Evolutionary conservation across 371 early-diverging fungal genomes (phyloP), one percentile per base, ranked within the genome.

Genomic region (Smittium culicis): DNA sequence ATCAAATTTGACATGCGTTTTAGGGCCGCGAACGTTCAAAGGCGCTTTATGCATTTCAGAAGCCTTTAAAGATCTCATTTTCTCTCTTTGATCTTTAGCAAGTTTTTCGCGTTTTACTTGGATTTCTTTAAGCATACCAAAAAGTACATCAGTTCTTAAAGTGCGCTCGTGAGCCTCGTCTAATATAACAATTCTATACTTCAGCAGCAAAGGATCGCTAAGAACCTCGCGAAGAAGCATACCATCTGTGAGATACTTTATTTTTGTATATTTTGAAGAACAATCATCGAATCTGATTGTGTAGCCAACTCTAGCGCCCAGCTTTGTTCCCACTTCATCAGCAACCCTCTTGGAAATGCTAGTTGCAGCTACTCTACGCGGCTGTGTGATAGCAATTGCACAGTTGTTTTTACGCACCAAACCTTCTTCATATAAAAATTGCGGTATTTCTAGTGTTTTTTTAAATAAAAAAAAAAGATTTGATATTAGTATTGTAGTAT

Each of bases 91-190:
- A 54, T 45, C 34, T 71, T 68, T 27, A 1, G 67, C 67, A 20
- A 75, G 70, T 66, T 66, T 80, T 69, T n/a, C 82, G 73, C 54
- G 77, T 45, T 83, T 81, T 67, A 81, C 74, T 76, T 91, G 89
- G 59, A 91, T 88, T 28, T 82, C 83, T 71, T 94, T 93, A 29
- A 93, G 80, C 88, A 92, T 89, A 27, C 95, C 96, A 72, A 99
- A 89, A 45, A 99, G 72, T 69, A 99, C 87, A 76, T 99, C 99
- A 0, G 98, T 98, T 62, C 96, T 82, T 66, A 96, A 69, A 0
- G 93, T 96, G 60, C 99, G 86, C 79, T 99, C 99, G 79, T 99
- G 99, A 0, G 98, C 98, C 77, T 99, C 99, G 72, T 99, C 99
- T 34, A 99, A 77, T 17, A 96, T 84, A 62, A 99, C 85, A 8